Conservation (phyloP, 192 early-diverging fungal genomes). For the Rhizophagus prolifer region DNA sequence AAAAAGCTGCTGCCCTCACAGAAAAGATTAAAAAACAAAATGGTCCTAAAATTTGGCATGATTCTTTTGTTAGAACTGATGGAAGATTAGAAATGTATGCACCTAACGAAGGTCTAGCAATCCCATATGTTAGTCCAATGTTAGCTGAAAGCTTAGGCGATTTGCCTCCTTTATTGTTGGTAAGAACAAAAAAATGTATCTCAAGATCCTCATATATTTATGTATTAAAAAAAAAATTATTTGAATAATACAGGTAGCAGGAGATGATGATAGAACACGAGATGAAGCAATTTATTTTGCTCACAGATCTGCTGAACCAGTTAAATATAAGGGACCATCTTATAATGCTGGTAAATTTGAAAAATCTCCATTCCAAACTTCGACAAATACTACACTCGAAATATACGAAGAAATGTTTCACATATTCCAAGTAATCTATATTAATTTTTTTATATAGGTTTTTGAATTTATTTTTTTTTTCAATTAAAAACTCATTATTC, state of each 20-base stretch:
- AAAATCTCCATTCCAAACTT: no score
- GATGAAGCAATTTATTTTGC: conserved; percentile 49
- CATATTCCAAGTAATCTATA: conserved; percentile 39
- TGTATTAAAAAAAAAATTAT: not conserved
- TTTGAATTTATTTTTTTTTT: no score
- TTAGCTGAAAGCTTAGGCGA: no score
- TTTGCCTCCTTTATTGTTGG: no score
- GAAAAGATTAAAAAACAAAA: conserved; percentile 26
- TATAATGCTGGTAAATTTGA: no score
- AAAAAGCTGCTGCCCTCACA: no score
- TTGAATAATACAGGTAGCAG: conserved; percentile 36
- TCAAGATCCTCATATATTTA: not conserved
- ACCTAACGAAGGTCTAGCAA: no score
- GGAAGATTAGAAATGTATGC: conserved; percentile 41
- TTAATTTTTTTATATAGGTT: not conserved
- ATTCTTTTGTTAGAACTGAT: conserved; percentile 31
- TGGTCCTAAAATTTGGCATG: conserved; percentile 11
- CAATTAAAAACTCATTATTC: not conserved
- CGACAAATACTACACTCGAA: no score
- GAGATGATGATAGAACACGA: conserved; percentile 42
- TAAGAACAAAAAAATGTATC: conserved; percentile 33
- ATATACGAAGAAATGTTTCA: no score
- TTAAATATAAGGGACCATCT: conserved; percentile 1
- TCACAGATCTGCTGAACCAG: conserved; percentile 34
- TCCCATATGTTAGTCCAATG: no score